Base-by-base conservation (phyloP, 2,329 filamentous ascomycete genomes). In the Cladophialophora exuberans region DNA sequence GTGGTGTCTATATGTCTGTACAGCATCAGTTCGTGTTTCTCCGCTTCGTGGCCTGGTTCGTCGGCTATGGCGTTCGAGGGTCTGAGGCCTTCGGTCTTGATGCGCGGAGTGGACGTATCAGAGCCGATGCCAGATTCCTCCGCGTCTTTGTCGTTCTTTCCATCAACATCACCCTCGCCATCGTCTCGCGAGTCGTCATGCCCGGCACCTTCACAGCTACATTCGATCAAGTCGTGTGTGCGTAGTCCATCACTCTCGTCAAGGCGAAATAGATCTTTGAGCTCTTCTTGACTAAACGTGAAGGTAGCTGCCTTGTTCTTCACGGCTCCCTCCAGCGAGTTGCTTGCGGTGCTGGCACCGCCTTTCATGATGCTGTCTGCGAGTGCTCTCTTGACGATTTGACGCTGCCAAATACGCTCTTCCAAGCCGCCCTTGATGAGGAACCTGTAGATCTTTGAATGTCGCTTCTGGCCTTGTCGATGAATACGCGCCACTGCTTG, bases 401-500 rank as follows among this genome's bases (percentile, higher is more conserved):
- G 87, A 6, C 87, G 76, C 67, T 89, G 86, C 72, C 83, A 89
- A 54, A 90, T 89, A 70, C 88, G 89, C 70, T 90, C 86, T 60
- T 89, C 87, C 15, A 90, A 74, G 3, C 82, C 84, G 6, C 86
- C 86, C 54, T 86, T 83, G 3, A 86, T 82, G 10, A 90, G 67
- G 52, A 90, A 76, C 4, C 87, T 78, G 64, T 90, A 90, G 55
- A 89, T 88, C 52, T 82, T 83, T 59, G 86, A 87, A 3, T 81
- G 82, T 9, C 77, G 72, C 67, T 85, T 87, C 66, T 90, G 87
- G 0, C 87, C 87, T 62, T 89, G 85, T 44, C 87, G 80, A 66
- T 89, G 86, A 42, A 89, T 86, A 11, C 87, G 83, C 10, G 86
- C 87, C 85, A 89, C 89, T 6, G 87, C 86, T 67, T 90, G 87